phyloP scores from a whole-genome alignment of 495 filamentous ascomycete species.

The Aspergillus asperescens region DNA sequence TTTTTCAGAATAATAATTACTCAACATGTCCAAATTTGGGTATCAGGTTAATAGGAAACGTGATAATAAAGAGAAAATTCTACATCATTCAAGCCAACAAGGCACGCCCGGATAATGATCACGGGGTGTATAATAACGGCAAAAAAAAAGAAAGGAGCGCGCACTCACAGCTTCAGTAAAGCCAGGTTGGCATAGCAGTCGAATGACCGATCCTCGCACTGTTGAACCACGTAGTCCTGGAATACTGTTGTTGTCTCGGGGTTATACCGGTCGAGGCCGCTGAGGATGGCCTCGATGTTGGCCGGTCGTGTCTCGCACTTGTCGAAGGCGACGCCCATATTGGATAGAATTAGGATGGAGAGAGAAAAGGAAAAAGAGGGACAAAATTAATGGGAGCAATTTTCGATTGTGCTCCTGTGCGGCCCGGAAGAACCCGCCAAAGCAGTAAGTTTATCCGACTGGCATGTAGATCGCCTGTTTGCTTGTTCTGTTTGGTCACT shows the following conservation, averaged over 20 bases:
- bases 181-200: constrained; percentile 96
- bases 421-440: constrained; percentile 17
- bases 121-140: not conserved
- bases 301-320: constrained; percentile 66
- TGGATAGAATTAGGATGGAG: constrained; percentile 1
- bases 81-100: constrained; percentile 54
- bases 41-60: constrained; percentile 99
- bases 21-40: constrained; percentile 35
- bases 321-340: constrained; percentile 51
- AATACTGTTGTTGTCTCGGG: constrained; percentile 91
- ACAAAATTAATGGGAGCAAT: constrained; percentile 33
- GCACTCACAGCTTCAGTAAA: constrained; percentile 91
- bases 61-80: constrained; percentile 50
- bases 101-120: not conserved
- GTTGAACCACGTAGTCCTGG: constrained; percentile 89
- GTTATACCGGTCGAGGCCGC: constrained; percentile 96
- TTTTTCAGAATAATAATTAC: constrained; percentile 33
- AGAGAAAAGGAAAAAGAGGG: constrained; percentile 18
- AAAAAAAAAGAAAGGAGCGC: constrained; percentile 4
- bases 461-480: constrained; percentile 4
- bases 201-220: constrained; percentile 91
- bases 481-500: constrained; percentile 5
- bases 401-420: constrained; percentile 40
- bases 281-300: constrained; percentile 82
- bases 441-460: constrained; percentile 26